phyloP scores from a whole-genome alignment of 192 early-diverging fungal species.

The Coemansia guatemalensis region DNA sequence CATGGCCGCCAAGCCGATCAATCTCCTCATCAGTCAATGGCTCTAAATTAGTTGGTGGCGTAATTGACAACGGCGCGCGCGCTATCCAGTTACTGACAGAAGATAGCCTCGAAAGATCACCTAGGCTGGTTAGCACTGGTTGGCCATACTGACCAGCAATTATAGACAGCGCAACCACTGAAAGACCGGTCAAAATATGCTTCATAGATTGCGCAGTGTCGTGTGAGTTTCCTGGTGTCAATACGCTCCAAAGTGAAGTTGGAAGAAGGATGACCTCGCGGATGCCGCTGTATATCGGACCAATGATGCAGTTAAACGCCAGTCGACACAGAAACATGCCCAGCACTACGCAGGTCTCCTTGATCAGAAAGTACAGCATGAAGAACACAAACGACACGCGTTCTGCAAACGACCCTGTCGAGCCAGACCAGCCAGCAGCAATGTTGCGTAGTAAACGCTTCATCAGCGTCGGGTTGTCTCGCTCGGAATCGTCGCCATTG shows the following conservation, averaged over 20 bases:
- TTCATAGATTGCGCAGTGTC: slow-evolving; percentile 23
- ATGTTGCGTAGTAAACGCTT: slow-evolving; percentile 47
- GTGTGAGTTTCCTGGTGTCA: slow-evolving; percentile 24
- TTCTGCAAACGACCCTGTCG: slow-evolving; percentile 34
- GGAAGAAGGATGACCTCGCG: slow-evolving; percentile 37
- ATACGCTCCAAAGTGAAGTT: slow-evolving; percentile 24
- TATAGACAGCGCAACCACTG: slow-evolving; percentile 32
- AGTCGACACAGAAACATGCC: slow-evolving; percentile 23
- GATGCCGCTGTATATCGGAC: slow-evolving; percentile 26
- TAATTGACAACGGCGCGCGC: slow-evolving; percentile 4
- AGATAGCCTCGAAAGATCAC: slow-evolving; percentile 6
- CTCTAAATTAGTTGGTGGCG: slow-evolving; percentile 10
- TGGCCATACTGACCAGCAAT: slow-evolving; percentile 36
- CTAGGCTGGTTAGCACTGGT: slow-evolving; percentile 16
- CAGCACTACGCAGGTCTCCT: slow-evolving; percentile 32
- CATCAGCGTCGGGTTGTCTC: slow-evolving; percentile 46
- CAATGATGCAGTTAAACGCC: slow-evolving; percentile 23
- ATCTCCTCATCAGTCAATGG: slow-evolving; percentile 41
- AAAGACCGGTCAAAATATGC: slow-evolving; percentile 32
- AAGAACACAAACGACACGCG: slow-evolving; percentile 48
- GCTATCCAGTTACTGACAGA: slow-evolving; percentile 4
- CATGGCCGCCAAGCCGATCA: slow-evolving; percentile 35
- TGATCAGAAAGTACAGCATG: slow-evolving; percentile 50
- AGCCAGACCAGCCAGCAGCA: slow-evolving; percentile 40
- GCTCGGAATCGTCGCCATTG: slow-evolving; percentile 9